These are phyloP conservation scores for Skeletonema menzelii DNA, from an alignment of 108 stramenopile genomes.

Conservation along the genomic window DNA sequence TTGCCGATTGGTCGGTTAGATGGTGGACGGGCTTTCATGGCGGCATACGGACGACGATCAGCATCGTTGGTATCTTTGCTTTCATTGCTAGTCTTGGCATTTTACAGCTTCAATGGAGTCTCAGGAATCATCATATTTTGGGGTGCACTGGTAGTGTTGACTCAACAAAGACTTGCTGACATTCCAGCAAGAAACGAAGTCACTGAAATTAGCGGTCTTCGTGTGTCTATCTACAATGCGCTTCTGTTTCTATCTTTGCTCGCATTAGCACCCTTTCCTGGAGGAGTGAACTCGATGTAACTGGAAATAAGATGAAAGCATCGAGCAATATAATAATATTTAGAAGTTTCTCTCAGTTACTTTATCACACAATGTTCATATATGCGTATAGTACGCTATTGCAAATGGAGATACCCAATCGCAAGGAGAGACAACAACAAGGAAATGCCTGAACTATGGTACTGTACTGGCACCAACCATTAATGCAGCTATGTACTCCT, in stretches of 20 bases:
- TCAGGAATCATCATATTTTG: conserved; percentile 54
- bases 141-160: conserved; percentile 54
- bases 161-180: conserved; percentile 59
- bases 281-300: conserved; percentile 28
- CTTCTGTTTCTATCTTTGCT: conserved; percentile 44
- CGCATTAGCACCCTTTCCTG: conserved; percentile 70
- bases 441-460: too few relatives aligned
- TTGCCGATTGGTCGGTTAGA: conserved; percentile 90
- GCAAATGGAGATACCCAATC: too few relatives aligned
- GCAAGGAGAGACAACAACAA: too few relatives aligned
- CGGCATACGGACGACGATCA: conserved; percentile 60
- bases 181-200: conserved; percentile 73
- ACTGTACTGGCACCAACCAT: too few relatives aligned
- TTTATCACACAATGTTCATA: too few relatives aligned
- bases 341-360: too few relatives aligned
- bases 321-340: too few relatives aligned
- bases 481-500: too few relatives aligned
- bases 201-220: conserved; percentile 52
- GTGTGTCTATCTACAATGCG: conserved; percentile 46
- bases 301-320: not conserved
- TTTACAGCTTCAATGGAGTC: conserved; percentile 34
- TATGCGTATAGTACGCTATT: too few relatives aligned
- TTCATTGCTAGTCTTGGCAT: conserved; percentile 48
- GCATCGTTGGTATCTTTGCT: conserved; percentile 48
- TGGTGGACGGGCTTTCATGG: conserved; percentile 81